Percentiles rank a stretch among this genome's conserved stretches.
These are phyloP conservation scores for Cinnamomum chago DNA, from an alignment of 164 flowering plant genomes.

Conservation along the genomic window DNA sequence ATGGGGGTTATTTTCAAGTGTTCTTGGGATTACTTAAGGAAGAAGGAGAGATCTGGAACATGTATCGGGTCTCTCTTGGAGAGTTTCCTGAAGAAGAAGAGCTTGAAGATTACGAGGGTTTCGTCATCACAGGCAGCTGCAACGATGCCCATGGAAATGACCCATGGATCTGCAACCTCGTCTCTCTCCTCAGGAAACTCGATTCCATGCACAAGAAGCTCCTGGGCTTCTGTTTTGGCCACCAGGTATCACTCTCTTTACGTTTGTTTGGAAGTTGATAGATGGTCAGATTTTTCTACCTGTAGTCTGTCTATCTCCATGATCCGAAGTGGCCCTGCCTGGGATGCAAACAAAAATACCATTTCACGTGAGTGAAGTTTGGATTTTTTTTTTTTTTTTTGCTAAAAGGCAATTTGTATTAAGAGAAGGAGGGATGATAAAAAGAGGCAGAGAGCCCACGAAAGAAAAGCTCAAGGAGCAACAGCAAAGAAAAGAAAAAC, in stretches of 20 bases:
- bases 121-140: constrained; percentile 83
- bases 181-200: constrained; percentile 43
- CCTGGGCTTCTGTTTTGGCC: constrained; percentile 31
- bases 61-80: constrained; percentile 43
- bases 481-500: too few relatives aligned
- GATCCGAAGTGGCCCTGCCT: too few relatives aligned
- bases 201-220: constrained; percentile 25
- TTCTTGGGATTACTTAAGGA: constrained; percentile 59
- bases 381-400: too few relatives aligned
- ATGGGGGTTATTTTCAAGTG: constrained; percentile 81
- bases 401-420: too few relatives aligned
- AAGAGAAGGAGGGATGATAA: too few relatives aligned
- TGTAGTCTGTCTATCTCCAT: too few relatives aligned
- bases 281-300: too few relatives aligned
- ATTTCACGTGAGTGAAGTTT: too few relatives aligned
- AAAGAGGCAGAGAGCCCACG: too few relatives aligned
- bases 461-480: too few relatives aligned
- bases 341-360: too few relatives aligned
- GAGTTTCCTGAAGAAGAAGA: constrained; percentile 70
- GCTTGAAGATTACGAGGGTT: constrained; percentile 57
- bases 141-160: constrained; percentile 75
- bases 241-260: constrained; percentile 16
- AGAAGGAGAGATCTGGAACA: constrained; percentile 77
- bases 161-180: constrained; percentile 59
- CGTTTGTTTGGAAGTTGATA: background rate